Evolutionary conservation across 139 green algal species (phyloP).

Genomic region (Limnomonas spitsbergensis): DNA sequence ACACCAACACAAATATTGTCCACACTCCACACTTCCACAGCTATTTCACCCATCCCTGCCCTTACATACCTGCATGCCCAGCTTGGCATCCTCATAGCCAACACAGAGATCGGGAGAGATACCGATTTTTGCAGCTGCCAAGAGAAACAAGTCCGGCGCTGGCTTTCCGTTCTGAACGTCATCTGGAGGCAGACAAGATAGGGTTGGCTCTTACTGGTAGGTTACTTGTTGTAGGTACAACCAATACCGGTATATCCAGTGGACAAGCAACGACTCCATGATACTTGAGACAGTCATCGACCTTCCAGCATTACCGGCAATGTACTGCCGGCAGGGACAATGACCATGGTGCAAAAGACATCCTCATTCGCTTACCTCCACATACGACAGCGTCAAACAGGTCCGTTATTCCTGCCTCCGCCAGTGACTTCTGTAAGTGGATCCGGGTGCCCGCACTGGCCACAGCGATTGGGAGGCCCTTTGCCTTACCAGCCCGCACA

Average conservation of each 20-base stretch:
- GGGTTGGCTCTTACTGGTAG: background rate
- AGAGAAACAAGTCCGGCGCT: constrained; percentile 45
- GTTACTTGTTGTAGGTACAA: background rate
- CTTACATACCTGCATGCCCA: constrained; percentile 28
- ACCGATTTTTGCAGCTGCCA: constrained; percentile 36
- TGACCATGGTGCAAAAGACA: too few relatives aligned
- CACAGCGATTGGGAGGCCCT: constrained; percentile 40
- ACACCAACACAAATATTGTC: background rate
- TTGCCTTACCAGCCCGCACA: constrained; percentile 9
- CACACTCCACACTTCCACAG: background rate
- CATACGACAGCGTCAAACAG: background rate
- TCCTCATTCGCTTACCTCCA: background rate
- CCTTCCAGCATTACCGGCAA: background rate
- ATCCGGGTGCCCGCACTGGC: constrained; percentile 33
- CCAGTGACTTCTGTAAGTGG: constrained; percentile 24
- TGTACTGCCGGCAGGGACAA: background rate
- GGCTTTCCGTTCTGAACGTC: constrained; percentile 48
- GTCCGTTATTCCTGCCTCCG: background rate
- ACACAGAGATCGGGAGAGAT: constrained; percentile 38
- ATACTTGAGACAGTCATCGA: background rate
- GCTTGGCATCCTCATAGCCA: constrained; percentile 42
- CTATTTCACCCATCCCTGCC: too few relatives aligned
- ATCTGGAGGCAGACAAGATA: background rate
- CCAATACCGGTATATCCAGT: background rate
- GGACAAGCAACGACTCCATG: background rate